Conservation (phyloP, 2,329 filamentous ascomycete genomes). For the Iodosphaeria phyllophila region DNA sequence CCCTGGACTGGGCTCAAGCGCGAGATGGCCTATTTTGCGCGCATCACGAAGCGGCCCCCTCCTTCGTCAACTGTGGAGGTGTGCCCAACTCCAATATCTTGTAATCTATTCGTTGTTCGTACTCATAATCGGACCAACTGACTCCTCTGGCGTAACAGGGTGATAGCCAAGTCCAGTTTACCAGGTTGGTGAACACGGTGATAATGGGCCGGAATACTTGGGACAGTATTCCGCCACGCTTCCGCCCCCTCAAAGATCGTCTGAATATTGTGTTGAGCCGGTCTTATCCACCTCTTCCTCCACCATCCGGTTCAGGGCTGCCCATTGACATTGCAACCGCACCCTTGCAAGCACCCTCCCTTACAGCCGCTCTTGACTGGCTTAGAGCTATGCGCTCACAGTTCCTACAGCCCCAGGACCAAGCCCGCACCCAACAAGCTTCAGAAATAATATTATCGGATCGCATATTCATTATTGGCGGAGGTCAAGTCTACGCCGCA, state of each 20-base stretch:
- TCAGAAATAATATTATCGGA: no score
- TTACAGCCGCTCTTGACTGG: slow-evolving; percentile 36
- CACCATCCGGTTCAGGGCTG: no score
- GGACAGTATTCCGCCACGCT: slow-evolving; percentile 66
- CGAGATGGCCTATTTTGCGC: slow-evolving; percentile 91
- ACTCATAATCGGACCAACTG: no score
- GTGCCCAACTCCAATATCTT: background rate
- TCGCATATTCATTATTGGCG: slow-evolving; percentile 72
- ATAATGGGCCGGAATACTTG: slow-evolving; percentile 98
- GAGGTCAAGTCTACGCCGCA: slow-evolving; percentile 64
- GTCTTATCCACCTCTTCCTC: slow-evolving; percentile 18
- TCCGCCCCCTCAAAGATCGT: slow-evolving; percentile 62
- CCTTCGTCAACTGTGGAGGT: slow-evolving; percentile 14
- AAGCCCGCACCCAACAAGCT: no score
- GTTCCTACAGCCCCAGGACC: no score
- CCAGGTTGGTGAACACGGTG: slow-evolving; percentile 58
- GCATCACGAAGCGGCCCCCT: slow-evolving; percentile 54
- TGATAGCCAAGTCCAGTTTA: no score
- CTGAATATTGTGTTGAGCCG: slow-evolving; percentile 69
- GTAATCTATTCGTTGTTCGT: no score
- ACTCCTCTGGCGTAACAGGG: no score
- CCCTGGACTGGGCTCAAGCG: slow-evolving; percentile 80
- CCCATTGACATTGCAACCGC: slow-evolving; percentile 15
- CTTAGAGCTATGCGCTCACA: slow-evolving; percentile 20
- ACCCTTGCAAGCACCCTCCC: slow-evolving; percentile 37